phyloP scores from a whole-genome alignment of 345 rosid genomes.

The Lagerstroemia speciosa region DNA sequence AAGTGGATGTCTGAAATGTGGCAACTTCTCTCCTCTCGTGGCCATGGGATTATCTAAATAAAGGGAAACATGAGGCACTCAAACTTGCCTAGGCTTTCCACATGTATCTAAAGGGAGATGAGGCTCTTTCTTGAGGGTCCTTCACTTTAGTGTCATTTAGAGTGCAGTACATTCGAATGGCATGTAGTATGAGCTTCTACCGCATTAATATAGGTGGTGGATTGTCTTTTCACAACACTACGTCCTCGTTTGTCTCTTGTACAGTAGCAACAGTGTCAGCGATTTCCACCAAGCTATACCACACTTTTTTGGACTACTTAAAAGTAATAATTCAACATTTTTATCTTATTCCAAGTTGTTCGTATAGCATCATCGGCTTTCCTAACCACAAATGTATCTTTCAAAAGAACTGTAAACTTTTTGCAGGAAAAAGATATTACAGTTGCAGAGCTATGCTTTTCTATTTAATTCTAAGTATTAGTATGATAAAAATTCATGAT shows the following conservation, averaged over 20 bases:
- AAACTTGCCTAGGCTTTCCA: not conserved
- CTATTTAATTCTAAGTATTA: too few relatives aligned
- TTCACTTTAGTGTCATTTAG: constrained; percentile 7
- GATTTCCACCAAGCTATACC: too few relatives aligned
- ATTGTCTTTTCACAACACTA: constrained; percentile 21
- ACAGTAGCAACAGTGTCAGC: not conserved
- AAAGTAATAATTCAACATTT: too few relatives aligned
- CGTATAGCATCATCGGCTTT: too few relatives aligned
- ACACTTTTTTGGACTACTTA: too few relatives aligned
- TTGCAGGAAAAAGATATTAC: too few relatives aligned
- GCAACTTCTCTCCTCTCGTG: constrained; percentile 12
- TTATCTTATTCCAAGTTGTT: too few relatives aligned
- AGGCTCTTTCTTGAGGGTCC: constrained; percentile 1
- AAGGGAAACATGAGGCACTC: constrained; percentile 7
- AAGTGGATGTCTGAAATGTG: constrained; percentile 15
- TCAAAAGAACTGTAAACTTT: too few relatives aligned
- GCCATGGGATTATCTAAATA: not conserved
- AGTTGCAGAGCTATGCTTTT: not conserved
- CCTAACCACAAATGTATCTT: too few relatives aligned
- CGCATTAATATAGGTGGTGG: too few relatives aligned
- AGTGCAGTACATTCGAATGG: constrained; percentile 44
- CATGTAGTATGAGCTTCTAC: constrained; percentile 12
- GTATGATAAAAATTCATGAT: not conserved
- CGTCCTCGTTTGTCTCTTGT: not conserved
- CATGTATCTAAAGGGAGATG: not conserved